Evolutionary conservation across 768 basidiomycete genomes (phyloP).

Genomic region (Lentinula raphanica): DNA sequence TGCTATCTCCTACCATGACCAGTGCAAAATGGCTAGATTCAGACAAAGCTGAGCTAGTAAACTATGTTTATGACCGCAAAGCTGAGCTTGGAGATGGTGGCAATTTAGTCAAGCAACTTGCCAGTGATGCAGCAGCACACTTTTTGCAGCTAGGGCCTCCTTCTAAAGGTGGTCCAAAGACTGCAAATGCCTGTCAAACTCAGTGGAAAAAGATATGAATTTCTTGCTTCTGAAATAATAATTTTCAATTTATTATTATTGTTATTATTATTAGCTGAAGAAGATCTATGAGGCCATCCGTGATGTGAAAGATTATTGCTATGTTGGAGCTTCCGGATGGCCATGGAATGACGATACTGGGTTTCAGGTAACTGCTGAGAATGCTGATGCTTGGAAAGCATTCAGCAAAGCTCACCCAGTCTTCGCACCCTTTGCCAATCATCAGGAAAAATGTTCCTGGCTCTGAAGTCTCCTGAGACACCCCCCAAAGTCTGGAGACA

Average conservation of each 20-base stretch:
- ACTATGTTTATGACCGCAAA: background rate
- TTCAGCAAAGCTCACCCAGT: conserved; percentile 4
- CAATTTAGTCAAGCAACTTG: background rate
- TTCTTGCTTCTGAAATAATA: background rate
- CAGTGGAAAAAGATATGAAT: background rate
- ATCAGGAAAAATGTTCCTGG: too few relatives aligned
- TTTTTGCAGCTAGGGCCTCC: background rate
- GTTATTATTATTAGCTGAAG: background rate
- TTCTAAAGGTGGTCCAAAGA: background rate
- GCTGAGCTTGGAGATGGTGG: background rate
- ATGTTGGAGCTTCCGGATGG: conserved; percentile 6
- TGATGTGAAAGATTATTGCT: background rate
- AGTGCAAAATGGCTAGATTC: background rate
- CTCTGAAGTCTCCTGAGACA: too few relatives aligned
- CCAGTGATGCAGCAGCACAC: background rate
- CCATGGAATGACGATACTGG: conserved; percentile 5
- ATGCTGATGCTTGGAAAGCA: conserved; percentile 4
- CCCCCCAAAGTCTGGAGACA: too few relatives aligned
- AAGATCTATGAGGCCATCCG: conserved; percentile 1
- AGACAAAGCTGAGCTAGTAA: background rate
- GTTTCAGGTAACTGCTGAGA: conserved; percentile 9
- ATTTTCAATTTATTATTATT: background rate
- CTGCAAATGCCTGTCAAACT: background rate
- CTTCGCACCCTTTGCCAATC: conserved; percentile 8
- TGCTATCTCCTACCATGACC: too few relatives aligned